Conservation (phyloP, 2,329 filamentous ascomycete species). For the Hypoxylon sp. region DNA sequence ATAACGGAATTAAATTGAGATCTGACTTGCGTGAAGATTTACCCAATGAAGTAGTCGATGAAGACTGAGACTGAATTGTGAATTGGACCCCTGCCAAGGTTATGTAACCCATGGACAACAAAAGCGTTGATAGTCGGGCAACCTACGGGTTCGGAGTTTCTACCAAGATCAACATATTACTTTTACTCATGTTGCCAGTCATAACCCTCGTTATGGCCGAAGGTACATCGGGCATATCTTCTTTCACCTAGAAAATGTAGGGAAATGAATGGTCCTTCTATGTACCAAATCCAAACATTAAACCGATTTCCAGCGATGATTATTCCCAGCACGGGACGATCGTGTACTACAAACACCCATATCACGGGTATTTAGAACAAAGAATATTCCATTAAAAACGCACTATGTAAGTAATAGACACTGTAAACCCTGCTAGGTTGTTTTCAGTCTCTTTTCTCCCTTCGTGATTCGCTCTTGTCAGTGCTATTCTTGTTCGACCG, state of each 20-base stretch:
- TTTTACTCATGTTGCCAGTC: slow-evolving; percentile 7
- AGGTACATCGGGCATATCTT: no score
- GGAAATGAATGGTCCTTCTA: no score
- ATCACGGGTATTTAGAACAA: not conserved
- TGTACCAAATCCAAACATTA: no score
- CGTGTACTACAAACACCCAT: not conserved
- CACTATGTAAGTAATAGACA: slow-evolving; percentile 5
- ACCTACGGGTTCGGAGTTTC: slow-evolving; percentile 32
- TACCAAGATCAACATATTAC: not conserved
- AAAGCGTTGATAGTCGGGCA: slow-evolving; percentile 22
- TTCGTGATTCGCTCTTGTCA: not conserved
- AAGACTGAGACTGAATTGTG: no score
- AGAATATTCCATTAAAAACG: slow-evolving; percentile 8
- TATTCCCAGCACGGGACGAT: no score
- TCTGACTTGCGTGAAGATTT: no score
- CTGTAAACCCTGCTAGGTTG: not conserved
- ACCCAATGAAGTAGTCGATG: no score
- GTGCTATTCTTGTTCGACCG: slow-evolving; percentile 1
- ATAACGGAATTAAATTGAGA: slow-evolving; percentile 18
- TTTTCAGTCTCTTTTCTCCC: not conserved
- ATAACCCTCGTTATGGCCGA: no score
- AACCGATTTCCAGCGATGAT: no score
- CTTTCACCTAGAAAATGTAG: no score
- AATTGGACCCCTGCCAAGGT: slow-evolving; percentile 1
- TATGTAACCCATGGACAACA: slow-evolving; percentile 12